phyloP scores from a whole-genome alignment of 2,329 filamentous ascomycete genomes.

The Claviceps monticola region DNA sequence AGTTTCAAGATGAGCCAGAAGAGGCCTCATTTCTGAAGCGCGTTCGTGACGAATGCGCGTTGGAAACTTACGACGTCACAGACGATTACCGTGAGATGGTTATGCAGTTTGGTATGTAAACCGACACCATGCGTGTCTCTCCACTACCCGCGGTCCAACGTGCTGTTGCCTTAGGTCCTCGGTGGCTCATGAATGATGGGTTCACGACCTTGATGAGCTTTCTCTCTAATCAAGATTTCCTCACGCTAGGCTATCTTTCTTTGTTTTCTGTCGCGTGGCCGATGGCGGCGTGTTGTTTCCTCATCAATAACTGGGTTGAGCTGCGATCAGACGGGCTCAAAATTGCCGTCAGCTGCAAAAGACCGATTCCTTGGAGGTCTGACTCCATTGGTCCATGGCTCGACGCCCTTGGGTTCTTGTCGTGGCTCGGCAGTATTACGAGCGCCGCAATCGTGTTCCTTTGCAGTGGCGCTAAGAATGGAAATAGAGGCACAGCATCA shows the following conservation, averaged over 20 bases:
- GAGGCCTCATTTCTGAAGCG: conserved; percentile 69
- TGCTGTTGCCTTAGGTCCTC: too few species aligned
- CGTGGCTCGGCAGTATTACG: conserved; percentile 84
- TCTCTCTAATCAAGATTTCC: conserved; percentile 7
- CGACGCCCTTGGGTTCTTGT: conserved; percentile 72
- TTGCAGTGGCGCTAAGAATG: conserved; percentile 58
- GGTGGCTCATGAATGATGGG: too few species aligned
- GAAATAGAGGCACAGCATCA: conserved; percentile 50
- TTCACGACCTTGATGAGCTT: not conserved
- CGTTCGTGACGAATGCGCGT: conserved; percentile 69
- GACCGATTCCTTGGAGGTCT: conserved; percentile 76
- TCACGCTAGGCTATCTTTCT: conserved; percentile 61
- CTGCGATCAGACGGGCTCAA: conserved; percentile 88
- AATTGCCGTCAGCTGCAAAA: conserved; percentile 77
- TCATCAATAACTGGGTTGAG: conserved; percentile 94
- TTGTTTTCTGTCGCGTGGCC: conserved; percentile 94
- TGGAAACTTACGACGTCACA: conserved; percentile 79
- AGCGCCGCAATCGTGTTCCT: conserved; percentile 81
- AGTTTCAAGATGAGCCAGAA: conserved; percentile 53
- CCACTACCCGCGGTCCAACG: too few species aligned
- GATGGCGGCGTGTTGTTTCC: conserved; percentile 74
- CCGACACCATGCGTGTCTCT: not conserved
- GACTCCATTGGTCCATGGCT: conserved; percentile 95
- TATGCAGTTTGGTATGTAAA: conserved; percentile 51
- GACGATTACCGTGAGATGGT: conserved; percentile 89